Evolutionary conservation across 2,329 filamentous ascomycete species (phyloP), one percentile per base, ranked within the genome.

Genomic region (Penicillium sp.): DNA sequence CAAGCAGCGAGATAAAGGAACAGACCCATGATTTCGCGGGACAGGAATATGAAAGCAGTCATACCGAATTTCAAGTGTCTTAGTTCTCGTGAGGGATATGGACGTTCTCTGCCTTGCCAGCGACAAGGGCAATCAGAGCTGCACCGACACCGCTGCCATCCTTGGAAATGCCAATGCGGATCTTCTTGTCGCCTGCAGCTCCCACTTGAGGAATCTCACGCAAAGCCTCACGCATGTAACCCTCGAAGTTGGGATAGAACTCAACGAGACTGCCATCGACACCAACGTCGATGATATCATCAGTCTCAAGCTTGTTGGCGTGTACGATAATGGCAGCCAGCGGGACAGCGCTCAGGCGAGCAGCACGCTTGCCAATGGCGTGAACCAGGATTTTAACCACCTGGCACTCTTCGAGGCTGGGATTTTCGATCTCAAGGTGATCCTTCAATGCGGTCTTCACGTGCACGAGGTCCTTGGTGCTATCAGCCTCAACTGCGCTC

Each of bases 91-190:
- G 38, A 34, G 61, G 60, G 48, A 41, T 48, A 30, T 55, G 26
- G 32, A 64, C 27, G 7, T 38, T 59, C 43, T 65, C 57, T 19
- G 61, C 61, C 55, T 64, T 70, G 55, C 89, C 88, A 1, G 93
- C 93, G 27, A 97, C 89, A 47, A 97, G 82, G 47, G 94, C 94
- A 74, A 97, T 97, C 65, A 99, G 78, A 38, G 94, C 94, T 3
- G 94, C 94, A 49, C 94, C 94, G n/a, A 96, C 90, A 59, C 91
- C 94, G 60, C 89, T 94, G 44, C 94, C 94, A 71, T 99, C 94
- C 80, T 96, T 97, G 58, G 94, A 94, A 67, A 97, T 94, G 19
- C 93, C 94, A 67, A 99, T 97, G 53, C 91, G 83, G 61, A 99
- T 89, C 75, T 86, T 89, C 76, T 89, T 88, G 61, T 95, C 91